Conservation (phyloP, 306 rosid species). For the Citrullus mucosospermus region DNA sequence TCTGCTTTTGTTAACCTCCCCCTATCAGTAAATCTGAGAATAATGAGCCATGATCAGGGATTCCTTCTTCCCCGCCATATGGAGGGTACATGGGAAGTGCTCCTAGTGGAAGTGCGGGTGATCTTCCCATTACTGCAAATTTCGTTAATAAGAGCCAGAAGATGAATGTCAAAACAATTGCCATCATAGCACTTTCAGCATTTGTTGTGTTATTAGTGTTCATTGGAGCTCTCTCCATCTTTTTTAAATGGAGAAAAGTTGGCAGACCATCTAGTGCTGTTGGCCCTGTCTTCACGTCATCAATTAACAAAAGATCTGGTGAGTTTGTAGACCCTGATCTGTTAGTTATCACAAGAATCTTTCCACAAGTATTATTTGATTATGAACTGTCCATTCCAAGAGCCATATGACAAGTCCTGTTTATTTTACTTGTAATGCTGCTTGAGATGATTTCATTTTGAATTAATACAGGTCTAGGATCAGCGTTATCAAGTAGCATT, state of each 20-base stretch:
- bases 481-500: conserved; percentile 54
- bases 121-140: conserved; percentile 52
- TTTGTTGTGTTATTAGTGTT: conserved; percentile 54
- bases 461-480: conserved; percentile 52
- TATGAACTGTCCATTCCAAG: neutral
- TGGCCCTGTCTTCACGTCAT: conserved; percentile 42
- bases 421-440: neutral
- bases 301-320: conserved; percentile 73
- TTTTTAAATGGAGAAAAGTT: conserved; percentile 57
- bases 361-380: neutral
- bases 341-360: neutral
- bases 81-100: conserved; percentile 30
- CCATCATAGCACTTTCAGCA: conserved; percentile 58
- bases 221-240: conserved; percentile 41
- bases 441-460: conserved; percentile 3
- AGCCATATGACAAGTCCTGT: neutral
- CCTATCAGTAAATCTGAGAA: conserved; percentile 21
- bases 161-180: conserved; percentile 45
- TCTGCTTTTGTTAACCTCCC: neutral
- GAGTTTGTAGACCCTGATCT: conserved; percentile 12
- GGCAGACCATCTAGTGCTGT: conserved; percentile 57
- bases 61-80: conserved; percentile 47
- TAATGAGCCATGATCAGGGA: conserved; percentile 40
- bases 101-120: conserved; percentile 31
- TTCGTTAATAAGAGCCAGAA: conserved; percentile 37